Percentiles rank a stretch among this genome's conserved stretches.
phyloP scores from a whole-genome alignment of 345 rosid species.

The Rubroshorea leprosula region DNA sequence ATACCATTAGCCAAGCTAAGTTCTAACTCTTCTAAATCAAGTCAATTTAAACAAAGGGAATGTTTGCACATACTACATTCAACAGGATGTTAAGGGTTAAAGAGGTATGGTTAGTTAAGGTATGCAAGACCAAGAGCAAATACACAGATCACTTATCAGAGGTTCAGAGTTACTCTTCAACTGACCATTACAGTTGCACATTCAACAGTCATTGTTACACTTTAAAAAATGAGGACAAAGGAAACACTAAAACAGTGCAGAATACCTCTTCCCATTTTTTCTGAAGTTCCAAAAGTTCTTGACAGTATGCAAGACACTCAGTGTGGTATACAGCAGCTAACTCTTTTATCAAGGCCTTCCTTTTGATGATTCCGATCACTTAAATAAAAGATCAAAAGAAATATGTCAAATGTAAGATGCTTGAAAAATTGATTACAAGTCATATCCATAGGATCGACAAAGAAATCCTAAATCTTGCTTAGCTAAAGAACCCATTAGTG shows the following conservation, averaged over 20 bases:
- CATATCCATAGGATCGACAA: background rate
- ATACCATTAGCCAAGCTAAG: no score
- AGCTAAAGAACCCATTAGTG: no score
- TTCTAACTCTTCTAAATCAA: no score
- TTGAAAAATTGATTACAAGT: no score
- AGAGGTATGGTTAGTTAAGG: background rate
- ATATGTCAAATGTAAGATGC: background rate
- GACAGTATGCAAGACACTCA: constrained; percentile 76
- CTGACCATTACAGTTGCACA: background rate
- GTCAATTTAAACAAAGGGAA: no score
- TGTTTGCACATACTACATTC: no score
- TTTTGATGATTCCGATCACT: constrained; percentile 96
- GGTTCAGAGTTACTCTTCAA: background rate
- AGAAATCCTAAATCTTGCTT: no score
- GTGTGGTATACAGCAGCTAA: constrained; percentile 85
- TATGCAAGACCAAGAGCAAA: background rate
- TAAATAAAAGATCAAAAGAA: constrained; percentile 4
- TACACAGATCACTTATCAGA: background rate
- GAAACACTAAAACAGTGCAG: background rate
- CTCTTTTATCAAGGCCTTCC: constrained; percentile 88
- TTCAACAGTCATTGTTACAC: background rate
- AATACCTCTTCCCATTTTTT: constrained; percentile 67
- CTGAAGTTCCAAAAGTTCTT: constrained; percentile 78
- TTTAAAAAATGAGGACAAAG: background rate
- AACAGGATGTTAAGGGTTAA: no score